Conservation (phyloP, 73 alveolate genomes). For the Paramecium biaurelia region DNA sequence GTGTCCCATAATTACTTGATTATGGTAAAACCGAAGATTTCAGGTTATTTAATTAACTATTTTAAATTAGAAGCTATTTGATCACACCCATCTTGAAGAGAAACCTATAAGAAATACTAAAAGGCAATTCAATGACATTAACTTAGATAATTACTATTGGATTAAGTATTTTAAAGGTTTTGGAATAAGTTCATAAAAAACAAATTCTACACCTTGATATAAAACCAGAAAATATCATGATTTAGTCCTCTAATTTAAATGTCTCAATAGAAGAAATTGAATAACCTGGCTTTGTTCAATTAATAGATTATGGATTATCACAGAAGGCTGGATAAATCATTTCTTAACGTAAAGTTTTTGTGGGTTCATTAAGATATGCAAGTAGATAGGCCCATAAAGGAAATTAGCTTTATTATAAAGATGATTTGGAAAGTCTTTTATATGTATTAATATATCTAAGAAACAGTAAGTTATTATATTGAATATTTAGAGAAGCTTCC, state of each 20-base stretch:
- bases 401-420: conserved; percentile 20
- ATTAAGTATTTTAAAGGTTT: not conserved
- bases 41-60: not conserved
- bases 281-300: not conserved
- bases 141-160: not conserved
- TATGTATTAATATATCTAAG: conserved; percentile 73
- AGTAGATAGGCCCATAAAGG: not conserved
- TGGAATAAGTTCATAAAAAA: not conserved
- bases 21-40: not conserved
- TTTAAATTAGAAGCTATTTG: not conserved
- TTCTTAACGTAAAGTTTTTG: not conserved
- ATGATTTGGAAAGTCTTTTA: conserved; percentile 79
- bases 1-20: not conserved
- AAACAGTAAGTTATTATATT: conserved; percentile 32
- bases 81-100: not conserved
- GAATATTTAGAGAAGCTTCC: not conserved
- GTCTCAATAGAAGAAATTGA: not conserved
- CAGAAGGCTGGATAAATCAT: not conserved
- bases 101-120: not conserved
- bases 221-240: not conserved
- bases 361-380: conserved; percentile 3
- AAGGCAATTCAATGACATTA: not conserved
- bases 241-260: not conserved
- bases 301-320: not conserved
- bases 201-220: not conserved